A percentile compares a stretch with the other conserved stretches of the same genome.
Conservation (phyloP, 108 stramenopile genomes). For the Cyclotella atomus region DNA sequence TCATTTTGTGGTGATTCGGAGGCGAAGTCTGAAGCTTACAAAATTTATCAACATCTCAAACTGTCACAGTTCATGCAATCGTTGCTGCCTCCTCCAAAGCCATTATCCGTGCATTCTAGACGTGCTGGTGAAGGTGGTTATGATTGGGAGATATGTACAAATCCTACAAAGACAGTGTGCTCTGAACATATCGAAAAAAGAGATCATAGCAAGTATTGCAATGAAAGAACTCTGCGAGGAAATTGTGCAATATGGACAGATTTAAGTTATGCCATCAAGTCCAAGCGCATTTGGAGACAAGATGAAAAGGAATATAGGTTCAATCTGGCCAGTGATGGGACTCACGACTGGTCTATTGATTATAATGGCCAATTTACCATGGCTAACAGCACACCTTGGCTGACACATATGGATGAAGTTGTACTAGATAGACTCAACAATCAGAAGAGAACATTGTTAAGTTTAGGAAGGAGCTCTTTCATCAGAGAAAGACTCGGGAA, state of each 20-base stretch:
- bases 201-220: conserved; percentile 18
- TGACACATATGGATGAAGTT: conserved; percentile 24
- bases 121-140: conserved; percentile 44
- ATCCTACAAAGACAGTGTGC: conserved; percentile 27
- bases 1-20: conserved; percentile 36
- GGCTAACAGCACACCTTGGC: conserved; percentile 39
- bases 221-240: conserved; percentile 28
- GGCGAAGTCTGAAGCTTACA: conserved; percentile 28
- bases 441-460: not conserved
- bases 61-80: conserved; percentile 30
- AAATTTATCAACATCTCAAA: conserved; percentile 33
- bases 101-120: conserved; percentile 32
- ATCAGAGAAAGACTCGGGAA: conserved; percentile 5
- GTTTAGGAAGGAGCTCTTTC: conserved; percentile 15
- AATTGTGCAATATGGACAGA: conserved; percentile 46
- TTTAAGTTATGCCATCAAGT: conserved; percentile 44
- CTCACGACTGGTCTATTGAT: conserved; percentile 47
- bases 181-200: conserved; percentile 1
- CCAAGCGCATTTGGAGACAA: conserved; percentile 19
- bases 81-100: conserved; percentile 32
- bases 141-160: conserved; percentile 37
- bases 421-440: not conserved
- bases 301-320: conserved; percentile 34
- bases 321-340: conserved; percentile 37
- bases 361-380: conserved; percentile 33